phyloP scores from a whole-genome alignment of 805 yeast genomes.

The Sungouiozyma intestinalis region DNA sequence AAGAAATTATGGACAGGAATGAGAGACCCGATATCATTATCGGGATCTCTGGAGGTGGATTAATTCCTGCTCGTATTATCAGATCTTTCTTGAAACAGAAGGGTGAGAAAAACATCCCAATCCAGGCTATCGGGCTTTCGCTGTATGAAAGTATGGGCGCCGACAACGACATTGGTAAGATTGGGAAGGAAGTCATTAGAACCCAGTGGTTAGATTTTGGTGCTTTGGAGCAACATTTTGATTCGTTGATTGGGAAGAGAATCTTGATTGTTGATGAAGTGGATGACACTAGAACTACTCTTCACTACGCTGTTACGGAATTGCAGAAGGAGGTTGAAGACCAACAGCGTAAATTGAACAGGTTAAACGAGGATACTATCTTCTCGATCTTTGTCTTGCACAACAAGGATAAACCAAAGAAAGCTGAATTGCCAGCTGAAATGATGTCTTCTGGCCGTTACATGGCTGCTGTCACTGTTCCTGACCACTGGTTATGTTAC shows the following conservation, averaged over 20 bases:
- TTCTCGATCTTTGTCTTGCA: conserved; percentile 75
- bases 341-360: conserved; percentile 50
- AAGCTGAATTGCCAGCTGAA: conserved; percentile 56
- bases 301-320: conserved; percentile 75
- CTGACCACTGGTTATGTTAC: conserved; percentile 78
- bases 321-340: conserved; percentile 46
- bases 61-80: conserved; percentile 57
- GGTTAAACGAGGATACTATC: conserved; percentile 48
- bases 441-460: conserved; percentile 57
- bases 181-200: conserved; percentile 73
- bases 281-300: conserved; percentile 84
- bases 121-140: conserved; percentile 60
- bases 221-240: conserved; percentile 55
- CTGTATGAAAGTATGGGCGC: conserved; percentile 49
- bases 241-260: conserved; percentile 70
- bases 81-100: conserved; percentile 50
- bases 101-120: conserved; percentile 57
- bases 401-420: conserved; percentile 74
- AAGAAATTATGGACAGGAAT: conserved; percentile 33
- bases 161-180: conserved; percentile 33
- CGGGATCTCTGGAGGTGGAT: conserved; percentile 69
- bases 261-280: conserved; percentile 82
- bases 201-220: conserved; percentile 89
- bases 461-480: conserved; percentile 62
- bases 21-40: conserved; percentile 46